Percentiles rank a stretch among this genome's conserved stretches.
phyloP scores from a whole-genome alignment of 1,284 basidiomycete species.

The Melanopsichium pennsylvanicum region DNA sequence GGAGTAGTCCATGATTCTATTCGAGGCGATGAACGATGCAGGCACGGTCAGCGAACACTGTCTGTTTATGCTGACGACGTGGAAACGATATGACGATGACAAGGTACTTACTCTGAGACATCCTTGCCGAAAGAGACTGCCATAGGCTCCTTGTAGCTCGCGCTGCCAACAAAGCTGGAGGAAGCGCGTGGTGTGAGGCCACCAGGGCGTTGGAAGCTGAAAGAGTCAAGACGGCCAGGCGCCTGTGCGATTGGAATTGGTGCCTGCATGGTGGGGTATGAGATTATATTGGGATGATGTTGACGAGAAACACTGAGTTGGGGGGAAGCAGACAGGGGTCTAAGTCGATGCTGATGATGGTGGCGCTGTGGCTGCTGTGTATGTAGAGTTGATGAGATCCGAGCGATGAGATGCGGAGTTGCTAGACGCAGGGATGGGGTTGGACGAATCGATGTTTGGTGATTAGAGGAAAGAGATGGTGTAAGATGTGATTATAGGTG shows the following conservation, averaged over 20 bases:
- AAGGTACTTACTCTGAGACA: constrained; percentile 58
- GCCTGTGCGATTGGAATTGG: constrained; percentile 46
- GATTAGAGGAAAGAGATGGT: constrained; percentile 5
- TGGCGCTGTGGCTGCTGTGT: neutral
- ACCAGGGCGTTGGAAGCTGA: constrained; percentile 40
- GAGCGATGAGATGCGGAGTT: constrained; percentile 14
- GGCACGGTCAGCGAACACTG: neutral
- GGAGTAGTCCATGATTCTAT: constrained; percentile 63
- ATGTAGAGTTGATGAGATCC: neutral
- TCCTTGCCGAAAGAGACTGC: constrained; percentile 61
- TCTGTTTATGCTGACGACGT: neutral
- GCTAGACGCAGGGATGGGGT: constrained; percentile 7
- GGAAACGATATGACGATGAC: neutral
- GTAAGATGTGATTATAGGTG: constrained; percentile 26
- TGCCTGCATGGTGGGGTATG: constrained; percentile 41
- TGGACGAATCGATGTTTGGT: constrained; percentile 1
- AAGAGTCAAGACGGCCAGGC: constrained; percentile 36
- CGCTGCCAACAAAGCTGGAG: constrained; percentile 50
- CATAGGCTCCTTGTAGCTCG: constrained; percentile 60
- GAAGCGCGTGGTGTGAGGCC: constrained; percentile 43
- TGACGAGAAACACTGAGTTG: neutral
- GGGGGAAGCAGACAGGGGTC: too few relatives aligned
- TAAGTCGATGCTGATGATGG: neutral
- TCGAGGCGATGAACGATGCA: neutral
- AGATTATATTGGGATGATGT: constrained; percentile 5